Base-by-base conservation (phyloP, 805 yeast genomes). In the Candida tibetensis region DNA sequence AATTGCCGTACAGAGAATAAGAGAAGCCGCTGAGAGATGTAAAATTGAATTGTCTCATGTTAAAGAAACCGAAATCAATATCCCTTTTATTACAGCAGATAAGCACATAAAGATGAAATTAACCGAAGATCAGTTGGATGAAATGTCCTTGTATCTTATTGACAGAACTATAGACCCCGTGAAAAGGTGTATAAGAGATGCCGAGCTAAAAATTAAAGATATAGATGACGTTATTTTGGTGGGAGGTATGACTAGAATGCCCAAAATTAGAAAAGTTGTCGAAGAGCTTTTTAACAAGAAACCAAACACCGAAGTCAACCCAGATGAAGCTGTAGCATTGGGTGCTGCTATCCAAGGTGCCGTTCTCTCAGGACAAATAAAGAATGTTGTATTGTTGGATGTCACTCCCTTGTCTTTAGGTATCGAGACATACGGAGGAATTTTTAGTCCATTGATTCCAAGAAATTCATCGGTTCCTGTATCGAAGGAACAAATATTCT, bases 231-330 rank as follows among this genome's bases (percentile, higher is more conserved):
- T 85, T 21, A 76, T 85, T 30, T 57, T 85, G 30, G 95, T 85
- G 28, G 95, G 95, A 41, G 95, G 95, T 47, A 85, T 85, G 95
- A 85, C 95, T 3, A 70, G 95, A 61, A 85, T 85, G 95, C 95
- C 95, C 39, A 81, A 79, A 61, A 78, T 85, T 42, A 67, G 88
- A 44, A 71, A 71, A 27, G 69, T 79, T 5, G 91, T 85, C 15
- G 74, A 70, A 45, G 66, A 67, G 7, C 46, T 81, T 12, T 84
- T 85, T 55, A 71, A 74, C 23, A 81, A 75, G 55, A 69, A 73
- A 44, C 90, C 91, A 28, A 82, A 81, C 37, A 79, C 83, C 30
- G 74, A 78, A 14, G 86, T 85, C 9, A 85, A 85, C 57, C 95
- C 95, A n/a, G 95, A 85, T 33, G 62, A 57, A 32, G 62, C 62